phyloP scores from a whole-genome alignment of 2,329 filamentous ascomycete species.

The Coleophoma cylindrospora region DNA sequence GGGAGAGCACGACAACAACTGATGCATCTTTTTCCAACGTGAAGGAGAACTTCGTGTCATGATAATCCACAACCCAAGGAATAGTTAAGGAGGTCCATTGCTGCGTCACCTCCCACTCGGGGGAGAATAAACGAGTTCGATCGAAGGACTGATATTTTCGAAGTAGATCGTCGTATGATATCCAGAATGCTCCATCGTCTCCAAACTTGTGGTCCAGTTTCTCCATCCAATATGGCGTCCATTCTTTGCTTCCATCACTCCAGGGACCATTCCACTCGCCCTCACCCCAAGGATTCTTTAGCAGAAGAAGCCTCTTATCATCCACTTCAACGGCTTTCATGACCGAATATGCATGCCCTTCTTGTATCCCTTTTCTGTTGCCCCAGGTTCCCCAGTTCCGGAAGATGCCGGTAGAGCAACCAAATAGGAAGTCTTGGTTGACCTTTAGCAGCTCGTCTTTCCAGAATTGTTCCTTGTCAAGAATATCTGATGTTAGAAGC shows the following conservation, averaged over 20 bases:
- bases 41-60: constrained; percentile 55
- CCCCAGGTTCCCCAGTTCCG: constrained; percentile 30
- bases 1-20: constrained; percentile 53
- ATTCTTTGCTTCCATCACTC: constrained; percentile 56
- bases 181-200: constrained; percentile 60
- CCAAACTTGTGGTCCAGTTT: constrained; percentile 57
- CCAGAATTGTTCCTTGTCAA: constrained; percentile 81
- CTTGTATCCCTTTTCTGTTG: constrained; percentile 47
- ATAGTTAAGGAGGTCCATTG: constrained; percentile 58
- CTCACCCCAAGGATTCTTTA: constrained; percentile 52
- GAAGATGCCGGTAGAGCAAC: constrained; percentile 45
- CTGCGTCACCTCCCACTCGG: constrained; percentile 53
- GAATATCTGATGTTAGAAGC: constrained; percentile 63
- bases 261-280: constrained; percentile 55
- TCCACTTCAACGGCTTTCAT: constrained; percentile 47
- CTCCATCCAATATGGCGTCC: constrained; percentile 52
- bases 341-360: constrained; percentile 54
- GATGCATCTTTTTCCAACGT: constrained; percentile 48
- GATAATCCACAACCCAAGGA: constrained; percentile 55
- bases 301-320: constrained; percentile 49
- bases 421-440: constrained; percentile 75
- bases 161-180: constrained; percentile 56
- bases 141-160: constrained; percentile 56
- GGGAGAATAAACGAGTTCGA: constrained; percentile 55
- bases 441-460: constrained; percentile 73